phyloP scores from a whole-genome alignment of 176 grass and related monocot genomes.

The Aegilops speltoides region DNA sequence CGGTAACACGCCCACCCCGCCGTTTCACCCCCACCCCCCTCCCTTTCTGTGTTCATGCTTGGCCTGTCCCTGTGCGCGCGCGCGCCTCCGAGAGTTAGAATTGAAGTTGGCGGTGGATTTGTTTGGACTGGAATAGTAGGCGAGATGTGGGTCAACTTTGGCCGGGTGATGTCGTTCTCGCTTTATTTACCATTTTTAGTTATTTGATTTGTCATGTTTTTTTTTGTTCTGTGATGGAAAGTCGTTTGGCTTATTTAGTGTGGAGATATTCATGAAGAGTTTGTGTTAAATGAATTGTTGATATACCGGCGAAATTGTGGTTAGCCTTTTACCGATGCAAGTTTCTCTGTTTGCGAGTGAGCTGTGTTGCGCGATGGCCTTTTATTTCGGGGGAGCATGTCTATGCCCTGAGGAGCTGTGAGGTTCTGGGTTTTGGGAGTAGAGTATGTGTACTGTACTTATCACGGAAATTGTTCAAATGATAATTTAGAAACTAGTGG shows the following conservation, averaged over 20 bases:
- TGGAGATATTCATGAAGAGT: not conserved
- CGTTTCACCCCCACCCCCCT: not conserved
- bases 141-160: not conserved
- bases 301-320: not conserved
- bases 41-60: not conserved
- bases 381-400: not conserved
- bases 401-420: not conserved
- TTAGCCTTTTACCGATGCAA: not conserved
- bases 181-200: not conserved
- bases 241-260: no score
- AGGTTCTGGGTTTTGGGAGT: not conserved
- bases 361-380: not conserved
- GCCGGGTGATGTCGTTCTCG: not conserved
- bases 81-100: not conserved
- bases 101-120: not conserved
- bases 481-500: no score
- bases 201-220: not conserved
- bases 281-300: not conserved
- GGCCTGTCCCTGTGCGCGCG: not conserved
- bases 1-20: constrained; percentile 37
- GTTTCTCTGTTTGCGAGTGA: not conserved
- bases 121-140: not conserved
- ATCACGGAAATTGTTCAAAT: no score
- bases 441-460: no score
- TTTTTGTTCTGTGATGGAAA: no score